Conservation (phyloP, 768 basidiomycete genomes). For the Boletus sp. region DNA sequence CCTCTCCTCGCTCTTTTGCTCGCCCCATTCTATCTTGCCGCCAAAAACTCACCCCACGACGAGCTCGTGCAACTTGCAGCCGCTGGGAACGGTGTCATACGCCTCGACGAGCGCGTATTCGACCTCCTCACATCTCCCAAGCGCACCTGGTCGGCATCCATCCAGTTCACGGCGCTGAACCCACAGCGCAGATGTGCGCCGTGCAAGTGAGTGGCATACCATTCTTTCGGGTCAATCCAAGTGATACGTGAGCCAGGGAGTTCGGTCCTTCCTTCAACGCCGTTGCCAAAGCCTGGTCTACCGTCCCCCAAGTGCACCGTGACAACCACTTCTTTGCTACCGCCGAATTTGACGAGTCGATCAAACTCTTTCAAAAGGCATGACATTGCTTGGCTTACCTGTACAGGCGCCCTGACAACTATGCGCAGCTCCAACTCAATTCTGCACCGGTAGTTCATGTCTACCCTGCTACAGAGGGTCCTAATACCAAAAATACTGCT, state of each 20-base stretch:
- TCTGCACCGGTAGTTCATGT: conserved; percentile 84
- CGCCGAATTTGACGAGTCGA: conserved; percentile 80
- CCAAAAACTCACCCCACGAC: conserved; percentile 36
- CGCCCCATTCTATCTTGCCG: conserved; percentile 32
- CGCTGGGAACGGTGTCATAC: conserved; percentile 75
- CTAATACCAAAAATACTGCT: conserved; percentile 50
- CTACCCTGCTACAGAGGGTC: conserved; percentile 71
- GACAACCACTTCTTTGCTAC: conserved; percentile 90
- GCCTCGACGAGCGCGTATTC: conserved; percentile 70
- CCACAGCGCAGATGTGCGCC: conserved; percentile 81
- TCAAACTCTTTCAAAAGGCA: conserved; percentile 78
- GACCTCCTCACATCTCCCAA: conserved; percentile 72
- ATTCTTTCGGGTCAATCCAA: not conserved
- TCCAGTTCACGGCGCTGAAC: conserved; percentile 88
- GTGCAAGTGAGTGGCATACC: conserved; percentile 67
- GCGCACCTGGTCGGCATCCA: conserved; percentile 82
- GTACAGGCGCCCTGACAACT: conserved; percentile 8
- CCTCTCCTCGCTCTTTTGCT: conserved; percentile 31
- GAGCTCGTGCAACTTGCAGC: conserved; percentile 68
- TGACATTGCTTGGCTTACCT: not conserved
- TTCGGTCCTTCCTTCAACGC: conserved; percentile 82
- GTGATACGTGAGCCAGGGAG: conserved; percentile 47
- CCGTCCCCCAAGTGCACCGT: conserved; percentile 54
- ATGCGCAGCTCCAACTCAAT: conserved; percentile 65
- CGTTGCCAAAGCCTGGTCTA: conserved; percentile 81